phyloP scores from a whole-genome alignment of 2,329 filamentous ascomycete genomes.

The Parafenestella ontariensis region DNA sequence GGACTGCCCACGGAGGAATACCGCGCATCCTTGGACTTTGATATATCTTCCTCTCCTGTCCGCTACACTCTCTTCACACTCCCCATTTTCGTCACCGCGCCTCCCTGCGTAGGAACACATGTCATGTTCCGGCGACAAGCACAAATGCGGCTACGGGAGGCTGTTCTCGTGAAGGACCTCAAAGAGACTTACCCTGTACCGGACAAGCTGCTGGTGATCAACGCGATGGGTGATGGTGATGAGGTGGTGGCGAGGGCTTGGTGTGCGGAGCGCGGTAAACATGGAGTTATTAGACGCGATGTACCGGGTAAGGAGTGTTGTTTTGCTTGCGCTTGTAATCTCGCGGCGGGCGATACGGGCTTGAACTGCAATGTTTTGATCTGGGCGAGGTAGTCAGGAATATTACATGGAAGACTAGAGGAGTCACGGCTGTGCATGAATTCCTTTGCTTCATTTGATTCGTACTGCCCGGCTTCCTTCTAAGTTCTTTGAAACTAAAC shows the following conservation, averaged over 20 bases:
- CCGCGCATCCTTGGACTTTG: not conserved
- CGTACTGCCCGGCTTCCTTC: too few relatives aligned
- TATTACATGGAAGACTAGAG: not conserved
- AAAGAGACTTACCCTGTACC: not conserved
- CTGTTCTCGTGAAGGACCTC: not conserved
- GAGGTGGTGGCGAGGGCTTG: not conserved
- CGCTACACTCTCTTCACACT: not conserved
- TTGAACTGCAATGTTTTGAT: conserved; percentile 1
- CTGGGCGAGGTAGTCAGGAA: not conserved
- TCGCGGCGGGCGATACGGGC: not conserved
- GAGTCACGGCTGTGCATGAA: too few relatives aligned
- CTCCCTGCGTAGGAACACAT: not conserved
- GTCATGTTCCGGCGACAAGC: not conserved
- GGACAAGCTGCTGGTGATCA: not conserved
- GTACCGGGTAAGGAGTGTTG: not conserved
- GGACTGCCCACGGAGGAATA: not conserved
- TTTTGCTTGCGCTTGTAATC: not conserved
- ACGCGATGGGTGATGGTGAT: conserved; percentile 1
- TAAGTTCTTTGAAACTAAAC: too few relatives aligned
- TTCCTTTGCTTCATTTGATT: too few relatives aligned
- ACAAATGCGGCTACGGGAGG: not conserved
- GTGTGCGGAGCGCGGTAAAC: not conserved
- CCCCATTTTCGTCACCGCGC: not conserved
- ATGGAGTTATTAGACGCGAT: not conserved
- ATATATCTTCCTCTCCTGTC: not conserved